Conservation (phyloP, 257 asterid species). For the Striga asiatica region DNA sequence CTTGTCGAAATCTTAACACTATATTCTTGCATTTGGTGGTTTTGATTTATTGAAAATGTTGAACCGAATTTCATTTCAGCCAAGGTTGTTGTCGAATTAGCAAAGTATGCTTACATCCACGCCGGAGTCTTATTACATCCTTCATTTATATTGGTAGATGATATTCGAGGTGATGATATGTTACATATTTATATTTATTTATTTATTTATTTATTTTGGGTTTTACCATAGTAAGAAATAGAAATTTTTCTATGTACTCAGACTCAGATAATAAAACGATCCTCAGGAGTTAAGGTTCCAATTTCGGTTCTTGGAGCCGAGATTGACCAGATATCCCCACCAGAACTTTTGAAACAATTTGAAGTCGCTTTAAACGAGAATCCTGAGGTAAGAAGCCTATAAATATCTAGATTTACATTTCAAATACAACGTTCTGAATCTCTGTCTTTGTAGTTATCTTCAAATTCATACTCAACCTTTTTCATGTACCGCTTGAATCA, state of each 20-base stretch:
- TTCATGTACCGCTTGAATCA: too few relatives aligned
- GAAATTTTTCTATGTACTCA: not conserved
- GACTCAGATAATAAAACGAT: not conserved
- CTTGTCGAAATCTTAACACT: not conserved
- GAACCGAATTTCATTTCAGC: conserved; percentile 22
- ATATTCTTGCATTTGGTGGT: not conserved
- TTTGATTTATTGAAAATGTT: not conserved
- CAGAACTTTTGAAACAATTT: conserved; percentile 37
- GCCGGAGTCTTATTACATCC: conserved; percentile 61
- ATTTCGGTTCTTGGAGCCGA: conserved; percentile 56
- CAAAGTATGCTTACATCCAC: conserved; percentile 35
- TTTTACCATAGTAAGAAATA: not conserved
- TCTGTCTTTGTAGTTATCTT: too few relatives aligned
- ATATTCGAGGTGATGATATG: conserved; percentile 32
- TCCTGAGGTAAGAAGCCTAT: conserved; percentile 30
- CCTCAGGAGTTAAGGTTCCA: conserved; percentile 54
- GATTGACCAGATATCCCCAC: conserved; percentile 29
- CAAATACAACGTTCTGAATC: too few relatives aligned
- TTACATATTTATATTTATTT: not conserved
- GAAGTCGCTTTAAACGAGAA: conserved; percentile 32
- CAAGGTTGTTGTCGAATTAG: conserved; percentile 57
- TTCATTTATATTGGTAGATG: conserved; percentile 41
- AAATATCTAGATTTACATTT: not conserved
- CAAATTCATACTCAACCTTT: too few relatives aligned
- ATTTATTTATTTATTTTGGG: not conserved